Conservation (phyloP, 2,329 filamentous ascomycete genomes). For the Coleophoma cylindrospora region DNA sequence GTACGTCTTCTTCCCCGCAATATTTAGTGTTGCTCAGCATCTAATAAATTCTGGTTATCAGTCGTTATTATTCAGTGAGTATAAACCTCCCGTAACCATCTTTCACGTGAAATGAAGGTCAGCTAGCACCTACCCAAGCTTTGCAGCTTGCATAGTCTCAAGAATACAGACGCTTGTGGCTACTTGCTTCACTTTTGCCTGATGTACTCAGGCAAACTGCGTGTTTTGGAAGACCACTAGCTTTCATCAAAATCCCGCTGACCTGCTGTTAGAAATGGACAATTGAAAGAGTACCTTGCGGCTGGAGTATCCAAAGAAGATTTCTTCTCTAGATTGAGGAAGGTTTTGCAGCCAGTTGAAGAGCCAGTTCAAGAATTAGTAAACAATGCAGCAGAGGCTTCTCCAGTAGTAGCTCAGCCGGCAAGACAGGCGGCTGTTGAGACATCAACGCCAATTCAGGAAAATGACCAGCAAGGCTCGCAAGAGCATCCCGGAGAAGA, state of each 20-base stretch:
- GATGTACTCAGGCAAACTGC: no score
- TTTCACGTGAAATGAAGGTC: no score
- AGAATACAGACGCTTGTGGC: no score
- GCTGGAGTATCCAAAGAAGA: constrained; percentile 60
- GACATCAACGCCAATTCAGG: constrained; percentile 3
- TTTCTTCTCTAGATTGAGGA: constrained; percentile 52
- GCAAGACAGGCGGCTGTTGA: constrained; percentile 1
- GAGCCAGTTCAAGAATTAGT: neutral
- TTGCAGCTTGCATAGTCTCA: no score
- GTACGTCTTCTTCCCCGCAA: neutral
- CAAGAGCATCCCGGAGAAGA: no score
- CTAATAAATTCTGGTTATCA: neutral
- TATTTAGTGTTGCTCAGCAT: neutral
- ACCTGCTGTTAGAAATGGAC: constrained; percentile 52
- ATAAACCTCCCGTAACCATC: no score
- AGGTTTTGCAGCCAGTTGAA: constrained; percentile 23
- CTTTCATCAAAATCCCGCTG: no score
- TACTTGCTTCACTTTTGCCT: no score
- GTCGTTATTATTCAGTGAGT: constrained; percentile 1
- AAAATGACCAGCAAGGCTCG: neutral
- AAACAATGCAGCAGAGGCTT: constrained; percentile 5
- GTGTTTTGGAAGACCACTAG: no score
- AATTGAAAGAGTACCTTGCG: constrained; percentile 71
- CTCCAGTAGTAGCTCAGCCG: neutral
- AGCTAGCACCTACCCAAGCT: no score